phyloP scores from a whole-genome alignment of 257 asterid genomes.

The Henckelia pumila region DNA sequence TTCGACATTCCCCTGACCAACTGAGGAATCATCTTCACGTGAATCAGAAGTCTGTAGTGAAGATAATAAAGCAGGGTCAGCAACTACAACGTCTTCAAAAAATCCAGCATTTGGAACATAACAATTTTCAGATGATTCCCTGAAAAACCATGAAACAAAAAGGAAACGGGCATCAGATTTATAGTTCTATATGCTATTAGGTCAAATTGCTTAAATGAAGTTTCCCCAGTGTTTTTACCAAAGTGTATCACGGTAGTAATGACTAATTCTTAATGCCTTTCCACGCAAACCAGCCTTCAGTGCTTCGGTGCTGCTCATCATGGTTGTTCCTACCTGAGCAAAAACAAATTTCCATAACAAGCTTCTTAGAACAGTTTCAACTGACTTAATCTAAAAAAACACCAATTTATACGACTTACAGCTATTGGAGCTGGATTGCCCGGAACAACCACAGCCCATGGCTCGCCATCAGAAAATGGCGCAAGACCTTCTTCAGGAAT shows the following conservation, averaged over 20 bases:
- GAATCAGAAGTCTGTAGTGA: slow-evolving; percentile 48
- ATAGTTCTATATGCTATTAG: slow-evolving; percentile 18
- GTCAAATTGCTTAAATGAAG: not conserved
- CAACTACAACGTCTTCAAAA: slow-evolving; percentile 72
- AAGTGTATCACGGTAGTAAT: slow-evolving; percentile 76
- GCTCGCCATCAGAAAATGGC: slow-evolving; percentile 75
- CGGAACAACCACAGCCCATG: slow-evolving; percentile 91
- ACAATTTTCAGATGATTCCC: slow-evolving; percentile 79
- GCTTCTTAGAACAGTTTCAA: slow-evolving; percentile 15
- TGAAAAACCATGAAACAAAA: slow-evolving; percentile 31
- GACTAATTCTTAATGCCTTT: slow-evolving; percentile 78
- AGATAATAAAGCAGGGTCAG: slow-evolving; percentile 67
- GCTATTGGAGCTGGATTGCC: slow-evolving; percentile 94
- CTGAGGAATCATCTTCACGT: slow-evolving; percentile 49
- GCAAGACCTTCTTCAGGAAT: slow-evolving; percentile 79
- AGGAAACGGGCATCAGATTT: not conserved
- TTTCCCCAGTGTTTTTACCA: slow-evolving; percentile 46
- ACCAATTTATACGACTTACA: slow-evolving; percentile 46
- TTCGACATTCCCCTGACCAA: slow-evolving; percentile 36
- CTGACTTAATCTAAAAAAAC: slow-evolving; percentile 7
- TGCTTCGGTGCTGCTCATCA: slow-evolving; percentile 79
- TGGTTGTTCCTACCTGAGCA: slow-evolving; percentile 82
- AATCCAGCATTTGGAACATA: slow-evolving; percentile 91
- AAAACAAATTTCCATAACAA: slow-evolving; percentile 14
- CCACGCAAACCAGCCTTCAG: slow-evolving; percentile 86